phyloP scores from a whole-genome alignment of 768 basidiomycete species.

The Termitomyces sp. region DNA sequence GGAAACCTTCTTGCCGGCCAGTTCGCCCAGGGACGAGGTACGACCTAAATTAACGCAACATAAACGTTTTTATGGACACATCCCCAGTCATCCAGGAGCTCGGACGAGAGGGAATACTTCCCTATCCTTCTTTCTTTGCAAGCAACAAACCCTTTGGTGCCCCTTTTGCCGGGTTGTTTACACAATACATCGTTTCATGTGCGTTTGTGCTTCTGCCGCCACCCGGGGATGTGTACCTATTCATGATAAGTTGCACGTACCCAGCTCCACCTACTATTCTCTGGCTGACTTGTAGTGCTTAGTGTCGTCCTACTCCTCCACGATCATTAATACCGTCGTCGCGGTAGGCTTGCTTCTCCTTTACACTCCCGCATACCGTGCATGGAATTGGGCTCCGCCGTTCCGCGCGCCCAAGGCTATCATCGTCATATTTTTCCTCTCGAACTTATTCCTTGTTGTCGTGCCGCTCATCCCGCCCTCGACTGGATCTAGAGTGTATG shows the following conservation, averaged over 20 bases:
- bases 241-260: slow-evolving; percentile 57
- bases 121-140: slow-evolving; percentile 61
- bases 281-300: background rate
- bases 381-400: slow-evolving; percentile 59
- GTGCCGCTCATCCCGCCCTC: slow-evolving; percentile 62
- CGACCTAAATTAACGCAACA: background rate
- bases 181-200: slow-evolving; percentile 58
- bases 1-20: slow-evolving; percentile 61
- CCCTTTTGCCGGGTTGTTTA: slow-evolving; percentile 57
- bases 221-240: slow-evolving; percentile 70
- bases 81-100: slow-evolving; percentile 64
- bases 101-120: slow-evolving; percentile 66
- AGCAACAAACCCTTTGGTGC: slow-evolving; percentile 69
- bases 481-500: slow-evolving; percentile 45
- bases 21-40: slow-evolving; percentile 66
- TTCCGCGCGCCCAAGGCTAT: slow-evolving; percentile 49
- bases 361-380: slow-evolving; percentile 37
- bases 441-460: slow-evolving; percentile 59
- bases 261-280: background rate
- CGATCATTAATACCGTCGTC: slow-evolving; percentile 55
- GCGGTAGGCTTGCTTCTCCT: slow-evolving; percentile 62
- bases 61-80: background rate
- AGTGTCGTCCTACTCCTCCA: slow-evolving; percentile 57
- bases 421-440: slow-evolving; percentile 52
- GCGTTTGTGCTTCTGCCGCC: slow-evolving; percentile 52